phyloP scores from a whole-genome alignment of 2,329 filamentous ascomycete genomes.

The Thelonectria olida region DNA sequence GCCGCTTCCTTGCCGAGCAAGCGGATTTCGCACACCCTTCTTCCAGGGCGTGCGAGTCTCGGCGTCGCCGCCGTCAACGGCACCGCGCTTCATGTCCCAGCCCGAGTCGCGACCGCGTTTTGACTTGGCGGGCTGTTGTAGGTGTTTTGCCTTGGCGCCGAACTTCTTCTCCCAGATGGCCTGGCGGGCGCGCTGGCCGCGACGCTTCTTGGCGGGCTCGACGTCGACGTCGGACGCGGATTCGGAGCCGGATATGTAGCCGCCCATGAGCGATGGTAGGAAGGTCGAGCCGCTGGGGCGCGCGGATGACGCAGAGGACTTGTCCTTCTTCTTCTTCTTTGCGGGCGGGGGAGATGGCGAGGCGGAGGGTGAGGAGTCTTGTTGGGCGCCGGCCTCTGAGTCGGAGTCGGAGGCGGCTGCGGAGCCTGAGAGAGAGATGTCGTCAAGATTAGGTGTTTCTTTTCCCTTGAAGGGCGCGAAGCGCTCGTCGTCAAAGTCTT shows the following conservation, averaged over 20 bases:
- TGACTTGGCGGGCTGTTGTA: constrained; percentile 52
- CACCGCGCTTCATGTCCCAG: constrained; percentile 67
- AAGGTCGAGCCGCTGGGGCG: constrained; percentile 63
- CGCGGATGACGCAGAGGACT: constrained; percentile 18
- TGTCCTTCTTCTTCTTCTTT: constrained; percentile 49
- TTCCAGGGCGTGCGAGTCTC: constrained; percentile 60
- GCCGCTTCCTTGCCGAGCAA: constrained; percentile 29
- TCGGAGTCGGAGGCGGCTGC: constrained; percentile 41
- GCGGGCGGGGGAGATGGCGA: constrained; percentile 47
- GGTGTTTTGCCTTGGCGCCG: constrained; percentile 75
- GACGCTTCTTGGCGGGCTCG: constrained; percentile 73
- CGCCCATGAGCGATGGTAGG: constrained; percentile 79
- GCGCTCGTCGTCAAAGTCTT: constrained; percentile 48
- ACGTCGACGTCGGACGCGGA: constrained; percentile 73
- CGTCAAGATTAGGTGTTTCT: constrained; percentile 50
- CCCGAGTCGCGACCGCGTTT: constrained; percentile 55
- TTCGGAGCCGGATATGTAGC: constrained; percentile 82
- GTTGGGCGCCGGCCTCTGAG: constrained; percentile 35
- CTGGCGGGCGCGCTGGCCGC: constrained; percentile 81
- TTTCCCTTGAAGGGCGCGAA: constrained; percentile 44
- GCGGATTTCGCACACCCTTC: constrained; percentile 55
- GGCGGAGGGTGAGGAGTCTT: constrained; percentile 35
- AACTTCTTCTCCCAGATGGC: constrained; percentile 85
- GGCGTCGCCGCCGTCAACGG: constrained; percentile 55
- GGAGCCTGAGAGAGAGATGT: constrained; percentile 50